A percentile compares a stretch with the other conserved stretches of the same genome.
These are phyloP conservation scores for Bolboschoenoplectus hybrid DNA, from an alignment of 202 grass and related monocot genomes.

Conservation along the genomic window DNA sequence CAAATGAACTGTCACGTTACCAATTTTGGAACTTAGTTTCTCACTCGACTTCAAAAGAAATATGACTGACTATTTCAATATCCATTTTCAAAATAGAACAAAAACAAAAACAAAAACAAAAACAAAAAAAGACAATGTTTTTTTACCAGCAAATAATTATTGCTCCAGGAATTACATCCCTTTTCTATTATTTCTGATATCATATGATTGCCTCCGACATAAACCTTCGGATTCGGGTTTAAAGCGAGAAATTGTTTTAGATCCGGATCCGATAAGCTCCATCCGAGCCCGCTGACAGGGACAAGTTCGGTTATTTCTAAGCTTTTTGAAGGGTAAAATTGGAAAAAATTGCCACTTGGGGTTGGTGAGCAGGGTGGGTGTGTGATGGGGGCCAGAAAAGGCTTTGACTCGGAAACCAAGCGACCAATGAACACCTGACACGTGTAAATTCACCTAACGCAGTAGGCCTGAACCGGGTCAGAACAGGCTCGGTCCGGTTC, in stretches of 20 bases:
- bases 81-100: not conserved
- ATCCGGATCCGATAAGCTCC: not conserved
- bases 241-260: not conserved
- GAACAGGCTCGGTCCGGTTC: not conserved
- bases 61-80: not conserved
- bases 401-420: conserved; percentile 32
- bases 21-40: not conserved
- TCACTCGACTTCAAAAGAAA: not conserved
- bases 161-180: not conserved
- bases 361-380: conserved; percentile 39
- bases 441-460: conserved; percentile 29
- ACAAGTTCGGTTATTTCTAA: conserved; percentile 3
- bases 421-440: not conserved
- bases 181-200: not conserved
- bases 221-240: not conserved
- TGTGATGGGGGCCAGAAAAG: not conserved
- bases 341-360: not conserved
- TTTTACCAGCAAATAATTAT: not conserved
- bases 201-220: not conserved
- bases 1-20: not conserved
- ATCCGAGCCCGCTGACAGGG: not conserved
- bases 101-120: not conserved
- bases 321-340: conserved; percentile 8
- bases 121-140: not conserved
- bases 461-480: not conserved